Percentiles rank a stretch among this genome's conserved stretches.
phyloP scores from a whole-genome alignment of 2,329 filamentous ascomycete genomes.

The Colletotrichum sp. region DNA sequence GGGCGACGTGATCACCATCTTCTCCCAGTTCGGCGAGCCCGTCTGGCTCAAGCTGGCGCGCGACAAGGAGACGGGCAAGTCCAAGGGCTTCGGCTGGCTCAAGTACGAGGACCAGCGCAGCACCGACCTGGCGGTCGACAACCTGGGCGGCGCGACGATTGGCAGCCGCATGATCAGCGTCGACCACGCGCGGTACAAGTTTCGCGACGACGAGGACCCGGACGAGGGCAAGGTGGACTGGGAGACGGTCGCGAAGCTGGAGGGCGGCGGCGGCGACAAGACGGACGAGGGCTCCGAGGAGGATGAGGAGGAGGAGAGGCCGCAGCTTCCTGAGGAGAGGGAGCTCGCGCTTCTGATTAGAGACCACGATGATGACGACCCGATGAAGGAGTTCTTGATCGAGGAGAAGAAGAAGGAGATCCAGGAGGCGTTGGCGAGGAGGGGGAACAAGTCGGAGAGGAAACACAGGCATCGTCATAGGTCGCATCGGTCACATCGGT shows the following conservation, averaged over 20 bases:
- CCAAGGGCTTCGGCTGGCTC: conserved; percentile 91
- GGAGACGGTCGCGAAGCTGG: conserved; percentile 62
- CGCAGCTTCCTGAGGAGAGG: conserved; percentile 78
- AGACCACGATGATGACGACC: conserved; percentile 92
- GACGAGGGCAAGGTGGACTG: conserved; percentile 64
- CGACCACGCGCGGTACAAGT: conserved; percentile 92
- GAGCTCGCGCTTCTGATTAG: conserved; percentile 78
- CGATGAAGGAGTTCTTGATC: conserved; percentile 92
- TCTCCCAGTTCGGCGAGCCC: conserved; percentile 96
- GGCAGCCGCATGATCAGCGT: conserved; percentile 82
- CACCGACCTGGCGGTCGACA: conserved; percentile 95
- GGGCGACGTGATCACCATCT: conserved; percentile 94
- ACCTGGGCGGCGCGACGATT: conserved; percentile 85
- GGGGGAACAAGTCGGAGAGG: conserved; percentile 55
- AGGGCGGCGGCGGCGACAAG: conserved; percentile 51
- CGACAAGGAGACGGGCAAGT: conserved; percentile 96
- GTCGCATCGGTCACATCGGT: conserved; percentile 51
- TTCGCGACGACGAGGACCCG: conserved; percentile 76
- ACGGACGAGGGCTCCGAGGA: conserved; percentile 50
- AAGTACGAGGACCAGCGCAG: conserved; percentile 99
- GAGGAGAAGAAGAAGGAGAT: conserved; percentile 92
- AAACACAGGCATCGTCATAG: conserved; percentile 53
- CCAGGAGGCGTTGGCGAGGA: conserved; percentile 66
- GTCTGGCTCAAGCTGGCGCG: conserved; percentile 90
- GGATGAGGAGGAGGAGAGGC: conserved; percentile 53